These are phyloP conservation scores for Suillus hirtellus DNA, from an alignment of 768 basidiomycete species.

Conservation along the genomic window DNA sequence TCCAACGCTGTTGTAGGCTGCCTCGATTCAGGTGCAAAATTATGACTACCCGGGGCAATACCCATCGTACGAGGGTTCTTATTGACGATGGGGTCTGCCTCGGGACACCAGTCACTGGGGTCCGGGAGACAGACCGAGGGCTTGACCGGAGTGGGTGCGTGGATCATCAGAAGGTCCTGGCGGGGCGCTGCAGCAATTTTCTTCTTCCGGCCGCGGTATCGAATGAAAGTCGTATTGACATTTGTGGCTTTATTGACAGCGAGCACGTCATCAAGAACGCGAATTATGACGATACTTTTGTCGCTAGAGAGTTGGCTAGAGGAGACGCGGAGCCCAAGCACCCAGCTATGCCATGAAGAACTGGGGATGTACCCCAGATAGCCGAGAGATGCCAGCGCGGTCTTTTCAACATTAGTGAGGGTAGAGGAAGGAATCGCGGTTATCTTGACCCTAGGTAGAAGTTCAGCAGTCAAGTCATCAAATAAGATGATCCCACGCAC, in stretches of 20 bases:
- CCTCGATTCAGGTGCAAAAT: background rate
- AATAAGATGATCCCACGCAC: conserved; percentile 18
- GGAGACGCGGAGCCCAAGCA: background rate
- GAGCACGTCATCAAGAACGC: conserved; percentile 5
- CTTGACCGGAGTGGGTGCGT: conserved; percentile 19
- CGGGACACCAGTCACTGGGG: conserved; percentile 29
- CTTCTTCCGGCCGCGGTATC: conserved; percentile 3
- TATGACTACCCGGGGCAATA: conserved; percentile 30
- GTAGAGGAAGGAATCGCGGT: conserved; percentile 22
- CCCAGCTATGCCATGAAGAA: conserved; percentile 20
- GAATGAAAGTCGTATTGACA: background rate
- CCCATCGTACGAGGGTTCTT: conserved; percentile 27
- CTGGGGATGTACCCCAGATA: conserved; percentile 14
- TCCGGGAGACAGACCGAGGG: conserved; percentile 16
- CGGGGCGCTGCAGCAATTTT: background rate
- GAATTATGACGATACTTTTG: background rate
- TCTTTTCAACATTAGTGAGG: conserved; percentile 28
- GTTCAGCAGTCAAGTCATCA: background rate
- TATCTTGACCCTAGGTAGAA: conserved; percentile 20
- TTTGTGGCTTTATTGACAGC: background rate
- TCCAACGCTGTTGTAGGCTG: conserved; percentile 25
- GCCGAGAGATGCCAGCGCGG: conserved; percentile 14
- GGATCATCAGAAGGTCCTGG: conserved; percentile 11
- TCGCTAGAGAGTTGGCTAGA: background rate
- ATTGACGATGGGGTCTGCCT: conserved; percentile 32